Evolutionary conservation across 306 rosid species (phyloP).

Genomic region (Calophaca sinica): DNA sequence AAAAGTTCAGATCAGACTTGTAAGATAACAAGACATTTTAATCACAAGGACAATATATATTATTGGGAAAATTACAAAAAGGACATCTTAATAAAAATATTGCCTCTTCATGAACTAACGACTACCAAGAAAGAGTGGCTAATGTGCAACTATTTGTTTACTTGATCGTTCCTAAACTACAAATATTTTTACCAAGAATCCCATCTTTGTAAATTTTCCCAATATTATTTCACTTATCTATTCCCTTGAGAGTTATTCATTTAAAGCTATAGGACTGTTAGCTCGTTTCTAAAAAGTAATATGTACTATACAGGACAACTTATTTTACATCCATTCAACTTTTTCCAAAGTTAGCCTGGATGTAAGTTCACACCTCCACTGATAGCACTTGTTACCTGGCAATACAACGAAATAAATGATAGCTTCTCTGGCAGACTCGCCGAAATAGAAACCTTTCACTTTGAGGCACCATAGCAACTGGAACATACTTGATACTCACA

Average conservation of each 20-base stretch:
- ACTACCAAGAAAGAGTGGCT: neutral
- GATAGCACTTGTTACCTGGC: conserved; percentile 69
- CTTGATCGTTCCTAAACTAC: neutral
- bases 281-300: conserved; percentile 14
- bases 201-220: no score
- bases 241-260: no score
- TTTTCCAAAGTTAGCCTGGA: neutral
- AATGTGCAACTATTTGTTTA: neutral
- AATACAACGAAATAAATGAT: conserved; percentile 94
- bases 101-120: conserved; percentile 17
- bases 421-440: conserved; percentile 85
- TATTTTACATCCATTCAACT: conserved; percentile 10
- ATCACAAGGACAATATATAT: conserved; percentile 6
- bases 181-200: conserved; percentile 7
- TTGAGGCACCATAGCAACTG: conserved; percentile 94
- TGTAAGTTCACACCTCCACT: neutral
- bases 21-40: neutral
- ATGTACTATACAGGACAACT: neutral
- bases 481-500: conserved; percentile 91
- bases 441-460: conserved; percentile 96
- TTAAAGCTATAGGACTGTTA: neutral
- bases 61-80: conserved; percentile 3
- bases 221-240: no score
- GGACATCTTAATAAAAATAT: neutral
- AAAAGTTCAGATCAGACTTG: conserved; percentile 24